These are phyloP conservation scores for Potentilla sterilis DNA, from an alignment of 306 rosid genomes.

Conservation along the genomic window DNA sequence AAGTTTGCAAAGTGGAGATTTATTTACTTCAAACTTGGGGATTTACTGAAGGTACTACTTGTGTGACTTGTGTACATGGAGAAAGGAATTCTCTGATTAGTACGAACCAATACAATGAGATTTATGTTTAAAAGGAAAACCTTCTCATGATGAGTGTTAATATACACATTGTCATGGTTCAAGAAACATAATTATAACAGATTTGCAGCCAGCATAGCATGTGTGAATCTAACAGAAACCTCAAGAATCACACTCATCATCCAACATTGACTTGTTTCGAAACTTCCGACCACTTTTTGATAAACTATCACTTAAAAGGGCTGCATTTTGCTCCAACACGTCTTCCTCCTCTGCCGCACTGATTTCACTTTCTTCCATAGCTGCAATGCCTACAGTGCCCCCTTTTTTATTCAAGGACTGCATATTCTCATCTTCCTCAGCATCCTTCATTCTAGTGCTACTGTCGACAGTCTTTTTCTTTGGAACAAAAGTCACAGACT, in stretches of 20 bases:
- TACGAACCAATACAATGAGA: not conserved
- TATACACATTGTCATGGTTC: not conserved
- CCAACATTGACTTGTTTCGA: constrained; percentile 9
- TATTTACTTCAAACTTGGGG: no score
- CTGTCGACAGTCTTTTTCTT: constrained; percentile 18
- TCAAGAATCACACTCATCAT: constrained; percentile 24
- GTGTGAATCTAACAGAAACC: not conserved
- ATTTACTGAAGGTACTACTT: not conserved
- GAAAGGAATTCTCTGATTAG: not conserved
- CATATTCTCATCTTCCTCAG: constrained; percentile 13
- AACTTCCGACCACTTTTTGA: constrained; percentile 22
- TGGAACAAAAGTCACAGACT: constrained; percentile 26
- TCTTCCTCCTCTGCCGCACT: constrained; percentile 26
- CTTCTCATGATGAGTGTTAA: not conserved
- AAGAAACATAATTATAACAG: not conserved
- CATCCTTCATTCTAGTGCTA: constrained; percentile 1
- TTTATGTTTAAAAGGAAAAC: not conserved
- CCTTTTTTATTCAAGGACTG: constrained; percentile 17
- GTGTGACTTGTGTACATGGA: not conserved
- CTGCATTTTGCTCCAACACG: constrained; percentile 11
- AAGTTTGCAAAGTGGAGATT: not conserved
- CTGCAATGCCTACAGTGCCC: constrained; percentile 15
- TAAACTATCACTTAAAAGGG: not conserved
- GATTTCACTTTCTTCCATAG: constrained; percentile 20
- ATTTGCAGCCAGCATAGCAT: not conserved